phyloP scores from a whole-genome alignment of 371 early-diverging fungal species.

The Mortierella sp. region DNA sequence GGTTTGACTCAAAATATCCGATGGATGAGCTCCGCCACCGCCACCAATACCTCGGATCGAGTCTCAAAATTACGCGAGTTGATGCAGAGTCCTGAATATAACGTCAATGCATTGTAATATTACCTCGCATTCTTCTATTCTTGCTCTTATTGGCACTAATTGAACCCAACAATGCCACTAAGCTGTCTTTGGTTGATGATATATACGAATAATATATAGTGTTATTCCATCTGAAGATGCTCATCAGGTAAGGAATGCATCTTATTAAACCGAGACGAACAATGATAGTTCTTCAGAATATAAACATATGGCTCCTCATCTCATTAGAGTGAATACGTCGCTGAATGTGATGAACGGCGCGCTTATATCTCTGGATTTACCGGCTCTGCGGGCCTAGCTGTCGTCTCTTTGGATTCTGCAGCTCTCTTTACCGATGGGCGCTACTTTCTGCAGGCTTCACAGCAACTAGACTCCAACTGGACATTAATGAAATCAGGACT shows the following conservation, averaged over 20 bases:
- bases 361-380: constrained; percentile 98
- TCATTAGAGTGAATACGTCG: constrained; percentile 95
- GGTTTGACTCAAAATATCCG: constrained; percentile 5
- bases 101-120: constrained; percentile 81
- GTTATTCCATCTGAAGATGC: constrained; percentile 96
- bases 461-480: constrained; percentile 94
- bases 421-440: constrained; percentile 98
- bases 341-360: constrained; percentile 93
- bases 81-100: constrained; percentile 73
- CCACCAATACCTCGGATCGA: constrained; percentile 65
- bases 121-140: too few relatives aligned
- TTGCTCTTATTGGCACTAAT: too few relatives aligned
- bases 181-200: not conserved
- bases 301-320: too few relatives aligned
- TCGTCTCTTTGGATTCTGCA: constrained; percentile 78
- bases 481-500: constrained; percentile 93
- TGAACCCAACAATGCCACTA: too few relatives aligned
- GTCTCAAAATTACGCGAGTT: constrained; percentile 76
- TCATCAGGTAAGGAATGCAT: constrained; percentile 79
- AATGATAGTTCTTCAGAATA: too few relatives aligned
- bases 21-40: constrained; percentile 17
- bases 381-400: constrained; percentile 94
- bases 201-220: constrained; percentile 47
- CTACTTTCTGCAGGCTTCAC: constrained; percentile 97
- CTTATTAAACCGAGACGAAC: not conserved